Base-by-base conservation (phyloP, 2,329 filamentous ascomycete species). In the Alternaria sp. region DNA sequence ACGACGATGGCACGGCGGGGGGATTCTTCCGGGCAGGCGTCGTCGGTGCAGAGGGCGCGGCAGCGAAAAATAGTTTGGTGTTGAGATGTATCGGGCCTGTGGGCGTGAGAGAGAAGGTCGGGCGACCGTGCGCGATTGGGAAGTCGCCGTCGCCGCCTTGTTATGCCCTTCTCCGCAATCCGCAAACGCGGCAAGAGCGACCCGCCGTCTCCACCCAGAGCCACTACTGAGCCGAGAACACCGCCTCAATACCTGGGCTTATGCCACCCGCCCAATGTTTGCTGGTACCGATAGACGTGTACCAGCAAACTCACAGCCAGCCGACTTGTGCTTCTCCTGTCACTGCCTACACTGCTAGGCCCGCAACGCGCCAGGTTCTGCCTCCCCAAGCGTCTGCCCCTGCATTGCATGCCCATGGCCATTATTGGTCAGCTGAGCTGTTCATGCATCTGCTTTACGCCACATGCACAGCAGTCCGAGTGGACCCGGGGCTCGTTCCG, bases 171-270 rank as follows among this genome's bases (percentile, higher is more conserved):
- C 66, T 70, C 69, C 70, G 64, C 70, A 72, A 67, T 69, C 62
- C 61, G 61, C 67, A 64, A 69, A 66, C 59, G 65, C 67, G 69
- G 69, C 67, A 74, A 68, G 61, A 65, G 54, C 64, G 69, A 74
- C 66, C 70, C 70, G 68, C 66, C 59, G 68, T 62, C 59, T 59
- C 62, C 62, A 59, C 59, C 21, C 50, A 46, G 49, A 62, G 58
- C 58, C 61, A 36, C 58, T 54, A 57, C 59, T 51, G 51, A 49
- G 60, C 60, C 49, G 49, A 54, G 43, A 36, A 59, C 57, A 60
- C 57, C 40, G 60, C 55, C 60, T 54, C 54, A 45, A 45, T 26
- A 44, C 21, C n/a, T 30, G 36, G 49, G 25, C 49, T 11, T 21
- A 45, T 56, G 54, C 54, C 21, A 43, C n/a, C 19, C 43, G 17